Evolutionary conservation across 352 stramenopile species (phyloP).

Genomic region (Phytophthora kernoviae): DNA sequence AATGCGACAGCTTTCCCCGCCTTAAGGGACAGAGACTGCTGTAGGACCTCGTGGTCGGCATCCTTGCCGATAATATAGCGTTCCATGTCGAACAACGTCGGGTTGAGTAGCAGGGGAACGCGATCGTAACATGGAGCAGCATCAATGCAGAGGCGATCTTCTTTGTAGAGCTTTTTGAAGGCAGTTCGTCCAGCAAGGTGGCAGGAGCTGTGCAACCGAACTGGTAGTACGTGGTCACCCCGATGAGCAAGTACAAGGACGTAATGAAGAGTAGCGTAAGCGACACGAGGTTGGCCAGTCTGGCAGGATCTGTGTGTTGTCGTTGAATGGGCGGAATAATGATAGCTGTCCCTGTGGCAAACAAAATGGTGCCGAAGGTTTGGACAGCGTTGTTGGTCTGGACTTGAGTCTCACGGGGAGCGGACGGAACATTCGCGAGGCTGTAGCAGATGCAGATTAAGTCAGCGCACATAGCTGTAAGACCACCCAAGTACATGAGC

Average conservation of each 20-base stretch:
- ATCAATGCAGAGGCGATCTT: slow-evolving; percentile 48
- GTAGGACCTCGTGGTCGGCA: slow-evolving; percentile 55
- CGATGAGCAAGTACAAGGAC: slow-evolving; percentile 72
- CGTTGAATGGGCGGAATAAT: slow-evolving; percentile 71
- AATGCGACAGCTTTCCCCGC: slow-evolving; percentile 31
- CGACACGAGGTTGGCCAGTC: slow-evolving; percentile 62
- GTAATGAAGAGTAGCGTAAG: slow-evolving; percentile 76
- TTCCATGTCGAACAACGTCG: slow-evolving; percentile 71
- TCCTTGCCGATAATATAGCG: slow-evolving; percentile 67
- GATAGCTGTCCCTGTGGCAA: slow-evolving; percentile 66
- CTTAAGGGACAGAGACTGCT: slow-evolving; percentile 46
- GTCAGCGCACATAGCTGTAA: slow-evolving; percentile 56
- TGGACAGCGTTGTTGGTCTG: slow-evolving; percentile 42
- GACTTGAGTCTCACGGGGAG: slow-evolving; percentile 59
- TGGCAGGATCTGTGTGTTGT: slow-evolving; percentile 52
- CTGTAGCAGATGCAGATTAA: slow-evolving; percentile 60
- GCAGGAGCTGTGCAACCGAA: slow-evolving; percentile 67
- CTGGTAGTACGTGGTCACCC: slow-evolving; percentile 71
- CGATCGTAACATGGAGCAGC: slow-evolving; percentile 64
- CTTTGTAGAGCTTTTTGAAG: slow-evolving; percentile 31
- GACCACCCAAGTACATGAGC: slow-evolving; percentile 55
- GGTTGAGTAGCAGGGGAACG: slow-evolving; percentile 64
- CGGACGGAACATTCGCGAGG: slow-evolving; percentile 38
- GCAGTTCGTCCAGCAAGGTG: slow-evolving; percentile 64
- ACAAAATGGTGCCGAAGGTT: slow-evolving; percentile 77